Conservation (phyloP, 331 rosid species). For the Malus hybrid region DNA sequence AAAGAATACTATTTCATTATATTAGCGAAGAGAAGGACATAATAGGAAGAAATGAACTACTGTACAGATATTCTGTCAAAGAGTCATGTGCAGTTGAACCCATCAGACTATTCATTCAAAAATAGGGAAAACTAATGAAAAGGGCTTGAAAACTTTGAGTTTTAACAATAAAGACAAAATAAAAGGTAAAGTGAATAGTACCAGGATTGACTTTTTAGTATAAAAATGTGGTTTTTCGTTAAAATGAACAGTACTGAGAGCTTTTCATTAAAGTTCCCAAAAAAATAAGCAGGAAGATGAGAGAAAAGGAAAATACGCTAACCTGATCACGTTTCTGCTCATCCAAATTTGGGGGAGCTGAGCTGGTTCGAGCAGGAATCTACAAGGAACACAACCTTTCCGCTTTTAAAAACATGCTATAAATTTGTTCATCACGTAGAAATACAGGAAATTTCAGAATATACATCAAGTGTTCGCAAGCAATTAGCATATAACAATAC, state of each 20-base stretch:
- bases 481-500: constrained; percentile 10
- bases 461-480: background rate
- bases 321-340: constrained; percentile 87
- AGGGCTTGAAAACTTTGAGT: no score
- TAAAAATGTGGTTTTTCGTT: no score
- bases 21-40: background rate
- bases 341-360: constrained; percentile 93
- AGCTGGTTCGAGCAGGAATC: constrained; percentile 89
- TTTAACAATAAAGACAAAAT: no score
- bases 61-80: background rate
- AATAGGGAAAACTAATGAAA: no score
- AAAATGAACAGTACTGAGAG: no score
- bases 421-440: background rate
- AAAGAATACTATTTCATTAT: background rate
- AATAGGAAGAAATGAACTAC: background rate
- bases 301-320: background rate
- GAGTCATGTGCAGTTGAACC: background rate
- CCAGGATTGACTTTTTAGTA: no score
- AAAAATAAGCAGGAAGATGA: background rate
- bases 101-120: background rate
- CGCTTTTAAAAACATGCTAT: background rate
- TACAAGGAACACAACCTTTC: constrained; percentile 26
- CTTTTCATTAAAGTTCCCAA: no score
- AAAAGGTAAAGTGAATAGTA: no score
- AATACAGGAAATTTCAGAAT: background rate